phyloP scores from a whole-genome alignment of 2,329 filamentous ascomycete species.

The Ophiostoma perfectum region DNA sequence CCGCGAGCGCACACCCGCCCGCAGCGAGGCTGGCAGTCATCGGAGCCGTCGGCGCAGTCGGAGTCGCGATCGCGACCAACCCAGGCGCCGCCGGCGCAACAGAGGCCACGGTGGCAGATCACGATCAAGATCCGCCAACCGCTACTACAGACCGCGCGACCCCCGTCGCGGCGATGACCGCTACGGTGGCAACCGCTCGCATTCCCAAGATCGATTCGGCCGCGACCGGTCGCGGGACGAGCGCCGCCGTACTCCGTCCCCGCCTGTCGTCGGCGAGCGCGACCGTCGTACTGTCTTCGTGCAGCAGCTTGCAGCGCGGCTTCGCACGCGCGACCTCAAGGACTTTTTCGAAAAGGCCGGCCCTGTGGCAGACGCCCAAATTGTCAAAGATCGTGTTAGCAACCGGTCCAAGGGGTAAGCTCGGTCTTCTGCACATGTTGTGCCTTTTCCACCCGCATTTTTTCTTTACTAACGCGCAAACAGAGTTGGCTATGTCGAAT shows the following conservation, averaged over 20 bases:
- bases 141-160: slow-evolving; percentile 53
- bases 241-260: slow-evolving; percentile 13
- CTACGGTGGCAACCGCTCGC: slow-evolving; percentile 6
- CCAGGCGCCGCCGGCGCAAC: slow-evolving; percentile 19
- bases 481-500: slow-evolving; percentile 99
- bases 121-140: slow-evolving; percentile 66
- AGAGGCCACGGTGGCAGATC: slow-evolving; percentile 44
- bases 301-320: slow-evolving; percentile 90
- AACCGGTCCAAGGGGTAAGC: slow-evolving; percentile 93
- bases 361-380: slow-evolving; percentile 93
- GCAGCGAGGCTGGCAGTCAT: slow-evolving; percentile 72
- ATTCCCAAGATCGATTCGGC: slow-evolving; percentile 19
- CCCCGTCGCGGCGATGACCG: slow-evolving; percentile 32
- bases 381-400: slow-evolving; percentile 95
- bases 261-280: slow-evolving; percentile 81
- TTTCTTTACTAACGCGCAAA: slow-evolving; percentile 21
- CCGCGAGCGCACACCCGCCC: slow-evolving; percentile 54
- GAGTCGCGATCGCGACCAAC: slow-evolving; percentile 22
- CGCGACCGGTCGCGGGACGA: slow-evolving; percentile 39
- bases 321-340: slow-evolving; percentile 87
- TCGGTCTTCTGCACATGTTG: not conserved
- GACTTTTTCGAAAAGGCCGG: slow-evolving; percentile 94
- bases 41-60: slow-evolving; percentile 75
- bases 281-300: slow-evolving; percentile 97
- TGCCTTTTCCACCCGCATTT: not conserved